Percentiles rank a stretch among this genome's conserved stretches.
These are phyloP conservation scores for Xylariaceae sp. DNA, from an alignment of 2,329 filamentous ascomycete species.

Conservation along the genomic window DNA sequence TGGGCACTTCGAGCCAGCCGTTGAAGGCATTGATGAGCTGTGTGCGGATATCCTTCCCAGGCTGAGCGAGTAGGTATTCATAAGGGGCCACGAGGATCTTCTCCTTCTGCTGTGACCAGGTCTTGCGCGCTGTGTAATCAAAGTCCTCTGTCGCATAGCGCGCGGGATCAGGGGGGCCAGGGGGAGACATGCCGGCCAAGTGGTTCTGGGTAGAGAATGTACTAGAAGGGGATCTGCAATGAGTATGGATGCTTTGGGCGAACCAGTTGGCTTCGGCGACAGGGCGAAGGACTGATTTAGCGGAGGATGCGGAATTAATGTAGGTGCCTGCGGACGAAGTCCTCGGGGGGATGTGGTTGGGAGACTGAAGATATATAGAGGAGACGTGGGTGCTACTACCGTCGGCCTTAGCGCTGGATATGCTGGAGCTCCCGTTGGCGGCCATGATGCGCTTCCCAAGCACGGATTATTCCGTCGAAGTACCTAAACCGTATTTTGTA, in stretches of 20 bases:
- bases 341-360: slow-evolving; percentile 65
- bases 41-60: slow-evolving; percentile 78
- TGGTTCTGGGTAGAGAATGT: slow-evolving; percentile 30
- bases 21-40: slow-evolving; percentile 80
- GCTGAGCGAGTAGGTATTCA: slow-evolving; percentile 72
- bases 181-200: slow-evolving; percentile 35
- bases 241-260: slow-evolving; percentile 35
- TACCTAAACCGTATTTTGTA: no score
- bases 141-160: slow-evolving; percentile 53
- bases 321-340: slow-evolving; percentile 60
- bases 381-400: slow-evolving; percentile 1
- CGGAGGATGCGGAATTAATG: slow-evolving; percentile 30
- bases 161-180: slow-evolving; percentile 43
- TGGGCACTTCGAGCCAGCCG: slow-evolving; percentile 69
- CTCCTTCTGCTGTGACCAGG: slow-evolving; percentile 72
- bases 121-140: slow-evolving; percentile 44
- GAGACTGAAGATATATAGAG: slow-evolving; percentile 40
- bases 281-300: slow-evolving; percentile 44
- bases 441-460: slow-evolving; percentile 13
- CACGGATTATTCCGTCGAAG: neutral
- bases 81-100: slow-evolving; percentile 71
- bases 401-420: slow-evolving; percentile 5
- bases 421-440: slow-evolving; percentile 17
- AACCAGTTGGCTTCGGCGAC: slow-evolving; percentile 61
- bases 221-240: slow-evolving; percentile 30